Conservation (phyloP, 208 protist genomes). For the Leishmania arabica region DNA sequence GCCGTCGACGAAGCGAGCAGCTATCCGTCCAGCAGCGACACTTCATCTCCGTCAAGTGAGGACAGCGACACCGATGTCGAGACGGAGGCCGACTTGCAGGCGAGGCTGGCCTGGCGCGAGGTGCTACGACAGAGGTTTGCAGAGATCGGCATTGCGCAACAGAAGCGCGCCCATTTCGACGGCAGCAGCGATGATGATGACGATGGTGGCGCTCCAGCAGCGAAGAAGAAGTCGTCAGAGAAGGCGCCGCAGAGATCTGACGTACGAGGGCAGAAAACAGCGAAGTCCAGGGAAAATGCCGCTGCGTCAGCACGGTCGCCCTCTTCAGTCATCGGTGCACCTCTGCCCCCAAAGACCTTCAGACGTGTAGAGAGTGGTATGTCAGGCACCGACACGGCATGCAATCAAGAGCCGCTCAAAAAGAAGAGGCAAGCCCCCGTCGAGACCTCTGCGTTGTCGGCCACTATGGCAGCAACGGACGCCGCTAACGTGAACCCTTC, state of each 20-base stretch:
- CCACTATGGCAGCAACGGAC: not conserved
- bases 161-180: conserved; percentile 4
- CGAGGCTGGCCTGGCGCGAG: conserved; percentile 2
- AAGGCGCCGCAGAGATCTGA: not conserved
- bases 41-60: conserved; percentile 1
- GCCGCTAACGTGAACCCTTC: not conserved
- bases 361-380: not conserved
- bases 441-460: not conserved
- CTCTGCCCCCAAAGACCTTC: not conserved
- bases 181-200: conserved; percentile 20
- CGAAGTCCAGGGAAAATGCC: not conserved
- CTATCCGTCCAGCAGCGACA: not conserved
- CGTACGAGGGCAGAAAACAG: not conserved
- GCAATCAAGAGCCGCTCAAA: not conserved
- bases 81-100: conserved; percentile 10
- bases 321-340: not conserved
- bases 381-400: not conserved
- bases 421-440: conserved; percentile 5
- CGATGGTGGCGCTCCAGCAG: not conserved
- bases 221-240: not conserved
- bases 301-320: not conserved
- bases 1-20: not conserved
- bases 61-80: not conserved
- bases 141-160: conserved; percentile 6
- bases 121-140: conserved; percentile 14